A percentile compares a stretch with the other conserved stretches of the same genome.
Evolutionary conservation across 345 rosid species (phyloP).

Genomic region (Citrus sp.): DNA sequence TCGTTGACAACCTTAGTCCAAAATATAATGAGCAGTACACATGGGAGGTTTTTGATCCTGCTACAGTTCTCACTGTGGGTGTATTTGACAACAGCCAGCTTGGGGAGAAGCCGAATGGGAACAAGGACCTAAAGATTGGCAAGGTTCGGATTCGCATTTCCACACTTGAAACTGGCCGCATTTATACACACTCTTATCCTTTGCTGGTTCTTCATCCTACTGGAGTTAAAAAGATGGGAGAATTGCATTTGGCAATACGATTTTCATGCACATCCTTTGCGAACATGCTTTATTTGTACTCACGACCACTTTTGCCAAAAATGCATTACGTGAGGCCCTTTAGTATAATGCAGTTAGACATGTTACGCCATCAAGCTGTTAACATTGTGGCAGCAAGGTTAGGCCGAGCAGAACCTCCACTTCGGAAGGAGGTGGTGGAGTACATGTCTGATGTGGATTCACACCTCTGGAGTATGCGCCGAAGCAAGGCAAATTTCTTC

Average conservation of each 20-base stretch:
- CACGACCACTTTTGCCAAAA: slow-evolving; percentile 82
- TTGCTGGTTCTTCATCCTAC: slow-evolving; percentile 79
- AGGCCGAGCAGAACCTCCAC: slow-evolving; percentile 91
- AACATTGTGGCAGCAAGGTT: slow-evolving; percentile 72
- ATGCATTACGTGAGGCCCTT: slow-evolving; percentile 92
- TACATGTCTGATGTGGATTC: slow-evolving; percentile 94
- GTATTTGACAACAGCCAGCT: slow-evolving; percentile 92
- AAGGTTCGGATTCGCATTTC: slow-evolving; percentile 92
- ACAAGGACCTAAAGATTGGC: slow-evolving; percentile 76
- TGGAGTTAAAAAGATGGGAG: slow-evolving; percentile 98
- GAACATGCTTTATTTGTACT: slow-evolving; percentile 85
- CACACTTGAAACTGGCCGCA: slow-evolving; percentile 81
- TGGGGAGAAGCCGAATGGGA: slow-evolving; percentile 52
- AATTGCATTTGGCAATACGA: slow-evolving; percentile 81
- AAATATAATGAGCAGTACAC: slow-evolving; percentile 95
- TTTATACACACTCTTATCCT: slow-evolving; percentile 92
- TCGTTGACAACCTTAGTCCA: slow-evolving; percentile 77
- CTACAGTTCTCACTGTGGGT: slow-evolving; percentile 88
- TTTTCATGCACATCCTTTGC: slow-evolving; percentile 75
- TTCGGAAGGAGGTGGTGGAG: slow-evolving; percentile 89
- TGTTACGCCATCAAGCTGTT: slow-evolving; percentile 83
- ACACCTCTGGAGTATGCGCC: slow-evolving; percentile 96
- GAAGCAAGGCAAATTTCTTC: slow-evolving; percentile 94
- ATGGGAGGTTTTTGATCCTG: slow-evolving; percentile 96
- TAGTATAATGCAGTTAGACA: slow-evolving; percentile 82